Base-by-base conservation (phyloP, 352 stramenopile species). In the Globisporangium uncinulatum region DNA sequence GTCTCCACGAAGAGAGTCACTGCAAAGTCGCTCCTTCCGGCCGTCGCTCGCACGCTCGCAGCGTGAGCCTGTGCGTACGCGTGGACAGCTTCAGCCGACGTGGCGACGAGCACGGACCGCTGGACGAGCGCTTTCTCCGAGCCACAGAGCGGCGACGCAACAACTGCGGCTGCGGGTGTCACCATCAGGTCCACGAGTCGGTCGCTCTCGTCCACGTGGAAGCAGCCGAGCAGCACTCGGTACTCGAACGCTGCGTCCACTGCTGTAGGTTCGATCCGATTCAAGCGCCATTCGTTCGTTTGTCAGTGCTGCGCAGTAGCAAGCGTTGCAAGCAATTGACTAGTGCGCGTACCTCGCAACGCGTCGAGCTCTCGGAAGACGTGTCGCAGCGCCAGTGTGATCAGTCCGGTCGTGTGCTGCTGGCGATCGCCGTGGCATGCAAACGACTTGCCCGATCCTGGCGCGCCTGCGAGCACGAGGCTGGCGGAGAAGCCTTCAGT, bases 401-500 rank as follows among this genome's bases (percentile, higher is more conserved):
- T 63, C 24, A 80, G 46, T 6, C 71, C 70, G 46, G 48, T 59
- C 1, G 19, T 32, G 20, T 57, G 61, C 14, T 54, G 56, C 10
- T 67, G 39, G 31, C 52, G 57, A 49, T 81, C 57, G 37, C 78
- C 76, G 58, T 89, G 83, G 54, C 84, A 84, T 32, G 60, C 46
- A 43, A 81, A 79, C 42, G 78, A 90, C 57, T 90, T 91, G 50
- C 78, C 76, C 20, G 80, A 67, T 1, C 41, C 29, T 24, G 56
- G 34, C 9, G 74, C 74, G 4, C 80, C 83, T 0, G 83, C 74
- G 3, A 68, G 53, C 39, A 91, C 64, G 3, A 91, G 13, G 4
- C 67, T 90, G 34, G 69, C 51, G 14, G 58, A 51, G 24, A 59
- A 62, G 29, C 80, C 82, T 0, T 67, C 57, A 0, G 74, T 20